Percentiles rank a stretch among this genome's conserved stretches.
These are phyloP conservation scores for Yamagishiella unicocca DNA, from an alignment of 139 green algal genomes.

Conservation along the genomic window DNA sequence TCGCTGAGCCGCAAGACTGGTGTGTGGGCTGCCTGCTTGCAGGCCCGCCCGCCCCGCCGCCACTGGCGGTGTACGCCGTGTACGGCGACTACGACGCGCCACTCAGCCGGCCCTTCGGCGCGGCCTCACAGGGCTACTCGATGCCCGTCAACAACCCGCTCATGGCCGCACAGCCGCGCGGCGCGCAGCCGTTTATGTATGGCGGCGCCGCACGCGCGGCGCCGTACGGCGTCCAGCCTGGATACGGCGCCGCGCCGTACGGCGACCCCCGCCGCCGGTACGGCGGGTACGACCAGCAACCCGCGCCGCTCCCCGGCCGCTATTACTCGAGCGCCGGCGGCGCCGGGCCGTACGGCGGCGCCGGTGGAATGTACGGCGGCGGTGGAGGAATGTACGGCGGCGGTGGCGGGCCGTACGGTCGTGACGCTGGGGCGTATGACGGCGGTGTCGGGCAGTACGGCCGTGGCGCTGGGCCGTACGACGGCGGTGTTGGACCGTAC, in stretches of 20 bases:
- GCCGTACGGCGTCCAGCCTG: not conserved
- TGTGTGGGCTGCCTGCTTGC: no score
- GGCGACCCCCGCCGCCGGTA: not conserved
- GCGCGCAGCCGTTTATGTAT: not conserved
- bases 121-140: not conserved
- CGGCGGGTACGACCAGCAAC: no score
- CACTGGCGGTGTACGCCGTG: slow-evolving; percentile 23
- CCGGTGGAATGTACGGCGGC: no score
- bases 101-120: not conserved
- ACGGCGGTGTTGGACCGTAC: no score
- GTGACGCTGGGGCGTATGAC: not conserved
- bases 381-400: no score
- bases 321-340: slow-evolving; percentile 3
- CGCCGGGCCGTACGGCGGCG: not conserved
- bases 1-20: no score
- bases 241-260: not conserved
- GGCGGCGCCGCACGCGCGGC: not conserved
- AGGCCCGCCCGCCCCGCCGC: not conserved
- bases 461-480: not conserved
- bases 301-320: not conserved
- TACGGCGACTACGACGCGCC: not conserved
- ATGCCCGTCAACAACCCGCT: not conserved
- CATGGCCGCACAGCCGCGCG: not conserved
- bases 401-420: no score
- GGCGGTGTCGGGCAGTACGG: not conserved